Percentiles rank a stretch among this genome's conserved stretches.
Evolutionary conservation across 805 yeast genomes (phyloP).

Genomic region (Zygotorulaspora florentina): DNA sequence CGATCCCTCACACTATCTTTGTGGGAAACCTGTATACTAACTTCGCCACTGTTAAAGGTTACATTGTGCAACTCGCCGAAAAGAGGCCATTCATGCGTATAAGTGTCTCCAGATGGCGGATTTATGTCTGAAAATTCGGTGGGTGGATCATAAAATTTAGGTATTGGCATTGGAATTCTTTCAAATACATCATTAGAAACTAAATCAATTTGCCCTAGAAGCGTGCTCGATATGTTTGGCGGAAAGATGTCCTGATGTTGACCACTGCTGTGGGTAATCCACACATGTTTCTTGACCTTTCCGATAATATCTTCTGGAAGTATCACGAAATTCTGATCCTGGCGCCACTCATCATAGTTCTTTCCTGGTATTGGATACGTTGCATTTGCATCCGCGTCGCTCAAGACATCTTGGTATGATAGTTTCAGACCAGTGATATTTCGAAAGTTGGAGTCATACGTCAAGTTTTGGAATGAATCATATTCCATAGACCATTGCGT

Average conservation of each 20-base stretch:
- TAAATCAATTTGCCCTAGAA: conserved; percentile 41
- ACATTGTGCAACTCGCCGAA: conserved; percentile 28
- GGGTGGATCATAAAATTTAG: conserved; percentile 31
- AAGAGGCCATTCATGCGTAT: conserved; percentile 21
- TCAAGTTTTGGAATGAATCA: conserved; percentile 38
- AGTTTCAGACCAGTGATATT: conserved; percentile 69
- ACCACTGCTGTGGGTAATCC: conserved; percentile 40
- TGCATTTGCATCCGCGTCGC: conserved; percentile 41
- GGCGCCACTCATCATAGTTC: conserved; percentile 43
- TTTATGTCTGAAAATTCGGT: conserved; percentile 25
- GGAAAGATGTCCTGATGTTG: conserved; percentile 31
- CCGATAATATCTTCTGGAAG: conserved; percentile 55
- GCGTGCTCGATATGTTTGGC: conserved; percentile 47
- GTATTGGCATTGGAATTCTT: conserved; percentile 33
- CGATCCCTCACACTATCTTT: conserved; percentile 19
- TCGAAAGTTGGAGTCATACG: conserved; percentile 54
- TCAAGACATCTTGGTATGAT: conserved; percentile 55
- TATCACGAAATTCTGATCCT: conserved; percentile 50
- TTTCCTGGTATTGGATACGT: conserved; percentile 56
- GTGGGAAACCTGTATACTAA: conserved; percentile 23
- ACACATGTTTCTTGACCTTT: conserved; percentile 44
- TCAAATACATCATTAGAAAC: conserved; percentile 18
- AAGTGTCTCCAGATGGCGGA: conserved; percentile 28
- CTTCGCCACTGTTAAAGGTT: conserved; percentile 28
- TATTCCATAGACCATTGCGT: conserved; percentile 35